These are phyloP conservation scores for Cyclotella sp. DNA, from an alignment of 108 stramenopile genomes.

Conservation along the genomic window DNA sequence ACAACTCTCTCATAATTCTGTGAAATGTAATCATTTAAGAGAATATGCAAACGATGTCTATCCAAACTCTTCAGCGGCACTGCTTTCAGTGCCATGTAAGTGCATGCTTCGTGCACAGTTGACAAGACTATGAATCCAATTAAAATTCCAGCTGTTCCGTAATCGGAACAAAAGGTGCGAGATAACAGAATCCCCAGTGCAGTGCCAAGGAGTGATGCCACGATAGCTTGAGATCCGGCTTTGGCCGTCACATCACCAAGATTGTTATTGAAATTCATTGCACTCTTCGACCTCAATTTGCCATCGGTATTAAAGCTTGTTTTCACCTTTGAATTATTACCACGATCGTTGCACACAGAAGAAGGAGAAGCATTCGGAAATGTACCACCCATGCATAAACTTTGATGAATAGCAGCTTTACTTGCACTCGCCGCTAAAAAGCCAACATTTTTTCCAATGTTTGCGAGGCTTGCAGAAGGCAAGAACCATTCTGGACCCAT, in stretches of 20 bases:
- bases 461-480: conserved; percentile 91
- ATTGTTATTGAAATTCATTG: conserved; percentile 57
- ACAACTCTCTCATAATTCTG: conserved; percentile 2
- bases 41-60: conserved; percentile 73
- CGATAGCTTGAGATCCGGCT: conserved; percentile 91
- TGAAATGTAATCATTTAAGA: conserved; percentile 59
- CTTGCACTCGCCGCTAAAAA: conserved; percentile 94
- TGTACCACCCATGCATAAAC: conserved; percentile 61
- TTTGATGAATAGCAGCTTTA: conserved; percentile 92
- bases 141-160: conserved; percentile 40
- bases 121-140: conserved; percentile 64
- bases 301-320: not conserved
- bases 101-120: conserved; percentile 76
- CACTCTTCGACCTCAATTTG: not conserved
- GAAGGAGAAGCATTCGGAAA: not conserved
- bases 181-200: conserved; percentile 87
- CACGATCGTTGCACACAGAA: not conserved
- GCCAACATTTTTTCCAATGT: conserved; percentile 95
- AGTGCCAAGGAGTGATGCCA: conserved; percentile 90
- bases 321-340: not conserved
- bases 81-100: conserved; percentile 74
- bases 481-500: conserved; percentile 79
- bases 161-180: conserved; percentile 54
- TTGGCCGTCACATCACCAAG: conserved; percentile 98
- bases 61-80: conserved; percentile 84